Conservation (phyloP, 257 asterid genomes). For the Solanum paucissectum region DNA sequence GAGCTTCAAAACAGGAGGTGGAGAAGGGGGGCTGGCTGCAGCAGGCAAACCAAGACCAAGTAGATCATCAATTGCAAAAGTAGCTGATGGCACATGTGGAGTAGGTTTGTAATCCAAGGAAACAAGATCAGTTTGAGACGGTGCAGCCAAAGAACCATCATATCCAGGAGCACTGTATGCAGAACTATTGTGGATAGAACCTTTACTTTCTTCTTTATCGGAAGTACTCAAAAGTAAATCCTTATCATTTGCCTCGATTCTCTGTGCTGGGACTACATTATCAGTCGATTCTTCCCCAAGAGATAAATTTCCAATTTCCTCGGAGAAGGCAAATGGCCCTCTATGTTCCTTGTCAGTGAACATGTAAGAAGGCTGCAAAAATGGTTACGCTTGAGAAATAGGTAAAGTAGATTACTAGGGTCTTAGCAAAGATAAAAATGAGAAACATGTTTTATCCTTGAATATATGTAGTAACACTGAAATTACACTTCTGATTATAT, state of each 20-base stretch:
- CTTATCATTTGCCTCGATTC: slow-evolving; percentile 83
- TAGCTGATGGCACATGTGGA: slow-evolving; percentile 19
- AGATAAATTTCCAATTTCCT: slow-evolving; percentile 67
- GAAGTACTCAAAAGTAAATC: slow-evolving; percentile 77
- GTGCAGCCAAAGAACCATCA: slow-evolving; percentile 33
- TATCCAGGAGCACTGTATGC: slow-evolving; percentile 68
- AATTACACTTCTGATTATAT: neutral
- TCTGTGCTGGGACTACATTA: slow-evolving; percentile 41
- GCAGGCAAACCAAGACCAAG: slow-evolving; percentile 71
- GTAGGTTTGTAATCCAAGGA: slow-evolving; percentile 57
- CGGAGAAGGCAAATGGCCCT: slow-evolving; percentile 94
- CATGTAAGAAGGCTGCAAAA: slow-evolving; percentile 94
- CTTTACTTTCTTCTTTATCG: slow-evolving; percentile 71
- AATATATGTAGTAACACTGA: neutral
- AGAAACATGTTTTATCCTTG: neutral
- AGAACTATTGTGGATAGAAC: slow-evolving; percentile 50
- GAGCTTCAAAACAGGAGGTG: slow-evolving; percentile 52
- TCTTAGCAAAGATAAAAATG: neutral
- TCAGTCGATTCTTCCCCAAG: slow-evolving; percentile 51
- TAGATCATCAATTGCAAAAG: slow-evolving; percentile 80
- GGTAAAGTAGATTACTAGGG: neutral
- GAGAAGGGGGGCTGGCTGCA: slow-evolving; percentile 38
- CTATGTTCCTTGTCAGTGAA: slow-evolving; percentile 94
- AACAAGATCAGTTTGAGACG: slow-evolving; percentile 54
- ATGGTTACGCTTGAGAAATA: neutral